Conservation (phyloP, 345 rosid species). For the Garcia nutans region DNA sequence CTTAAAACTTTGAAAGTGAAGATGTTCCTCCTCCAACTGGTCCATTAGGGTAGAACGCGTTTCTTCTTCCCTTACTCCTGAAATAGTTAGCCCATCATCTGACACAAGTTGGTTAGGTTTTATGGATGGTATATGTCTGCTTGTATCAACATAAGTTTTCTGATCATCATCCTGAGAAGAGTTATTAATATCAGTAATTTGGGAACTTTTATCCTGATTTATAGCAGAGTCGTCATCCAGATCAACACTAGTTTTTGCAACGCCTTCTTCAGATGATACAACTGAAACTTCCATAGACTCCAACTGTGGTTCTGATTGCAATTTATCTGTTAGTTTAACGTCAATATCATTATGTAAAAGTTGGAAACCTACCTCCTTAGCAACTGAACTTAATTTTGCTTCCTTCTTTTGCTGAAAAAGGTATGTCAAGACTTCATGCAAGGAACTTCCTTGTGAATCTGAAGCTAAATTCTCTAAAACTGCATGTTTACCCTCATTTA, state of each 20-base stretch:
- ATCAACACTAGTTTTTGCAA: conserved; percentile 27
- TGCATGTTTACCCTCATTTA: conserved; percentile 62
- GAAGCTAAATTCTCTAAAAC: conserved; percentile 48
- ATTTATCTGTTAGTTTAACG: conserved; percentile 42
- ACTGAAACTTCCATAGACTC: conserved; percentile 39
- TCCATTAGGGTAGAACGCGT: conserved; percentile 29
- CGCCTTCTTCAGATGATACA: conserved; percentile 35
- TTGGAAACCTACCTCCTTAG: conserved; percentile 82
- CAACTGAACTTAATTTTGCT: conserved; percentile 63
- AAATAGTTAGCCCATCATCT: conserved; percentile 25
- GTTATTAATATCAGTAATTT: conserved; percentile 32
- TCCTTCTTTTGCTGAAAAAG: conserved; percentile 66
- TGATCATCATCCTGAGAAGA: conserved; percentile 36
- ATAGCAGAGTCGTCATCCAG: conserved; percentile 34
- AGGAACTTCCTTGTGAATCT: conserved; percentile 60
- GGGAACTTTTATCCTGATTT: conserved; percentile 29
- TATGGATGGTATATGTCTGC: conserved; percentile 26
- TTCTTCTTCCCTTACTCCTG: conserved; percentile 30
- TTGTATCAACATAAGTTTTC: conserved; percentile 29
- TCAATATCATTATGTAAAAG: conserved; percentile 73
- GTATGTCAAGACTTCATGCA: conserved; percentile 62
- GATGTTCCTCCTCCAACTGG: conserved; percentile 38
- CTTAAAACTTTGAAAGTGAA: conserved; percentile 38
- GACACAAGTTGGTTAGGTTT: conserved; percentile 34
- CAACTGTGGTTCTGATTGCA: conserved; percentile 40